A percentile compares a stretch with the other conserved stretches of the same genome.
These are phyloP conservation scores for Vinca minor DNA, from an alignment of 257 asterid species.

Conservation along the genomic window DNA sequence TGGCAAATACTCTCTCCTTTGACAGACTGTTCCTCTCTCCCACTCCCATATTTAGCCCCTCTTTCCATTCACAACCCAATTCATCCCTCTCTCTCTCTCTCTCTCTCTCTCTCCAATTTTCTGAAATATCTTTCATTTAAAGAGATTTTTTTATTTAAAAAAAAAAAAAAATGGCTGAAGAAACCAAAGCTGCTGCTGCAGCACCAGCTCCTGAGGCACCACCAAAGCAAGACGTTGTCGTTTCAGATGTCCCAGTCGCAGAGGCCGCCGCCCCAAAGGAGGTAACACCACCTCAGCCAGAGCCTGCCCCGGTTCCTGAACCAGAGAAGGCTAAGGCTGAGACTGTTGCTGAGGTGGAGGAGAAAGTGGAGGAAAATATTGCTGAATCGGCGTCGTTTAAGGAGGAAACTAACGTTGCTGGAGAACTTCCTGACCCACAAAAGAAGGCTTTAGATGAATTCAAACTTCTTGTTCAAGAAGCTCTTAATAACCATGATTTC, in stretches of 20 bases:
- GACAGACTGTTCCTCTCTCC: conserved; percentile 15
- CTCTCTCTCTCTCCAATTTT: too few species aligned
- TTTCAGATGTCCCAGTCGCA: conserved; percentile 48
- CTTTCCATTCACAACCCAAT: neutral
- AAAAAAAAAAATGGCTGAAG: conserved; percentile 55
- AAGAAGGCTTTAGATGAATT: conserved; percentile 88
- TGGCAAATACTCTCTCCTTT: conserved; percentile 17
- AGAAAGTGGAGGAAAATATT: conserved; percentile 32
- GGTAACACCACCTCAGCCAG: conserved; percentile 37
- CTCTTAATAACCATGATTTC: conserved; percentile 71
- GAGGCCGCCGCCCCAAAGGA: conserved; percentile 17
- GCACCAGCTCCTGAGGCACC: conserved; percentile 39
- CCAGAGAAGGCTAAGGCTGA: conserved; percentile 17
- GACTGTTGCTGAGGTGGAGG: conserved; percentile 18
- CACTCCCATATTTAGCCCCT: neutral
- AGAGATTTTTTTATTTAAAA: neutral
- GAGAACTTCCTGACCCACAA: conserved; percentile 77
- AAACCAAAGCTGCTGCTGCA: conserved; percentile 52
- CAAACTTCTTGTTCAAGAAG: conserved; percentile 57
- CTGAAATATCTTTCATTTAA: neutral
- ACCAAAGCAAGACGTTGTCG: conserved; percentile 34
- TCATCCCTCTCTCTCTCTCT: neutral
- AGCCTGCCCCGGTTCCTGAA: conserved; percentile 37
- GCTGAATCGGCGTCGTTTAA: conserved; percentile 65
- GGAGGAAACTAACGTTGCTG: conserved; percentile 87